Evolutionary conservation across 768 basidiomycete genomes (phyloP), one percentile per base, ranked within the genome.

Genomic region (Suillus ampliporus): DNA sequence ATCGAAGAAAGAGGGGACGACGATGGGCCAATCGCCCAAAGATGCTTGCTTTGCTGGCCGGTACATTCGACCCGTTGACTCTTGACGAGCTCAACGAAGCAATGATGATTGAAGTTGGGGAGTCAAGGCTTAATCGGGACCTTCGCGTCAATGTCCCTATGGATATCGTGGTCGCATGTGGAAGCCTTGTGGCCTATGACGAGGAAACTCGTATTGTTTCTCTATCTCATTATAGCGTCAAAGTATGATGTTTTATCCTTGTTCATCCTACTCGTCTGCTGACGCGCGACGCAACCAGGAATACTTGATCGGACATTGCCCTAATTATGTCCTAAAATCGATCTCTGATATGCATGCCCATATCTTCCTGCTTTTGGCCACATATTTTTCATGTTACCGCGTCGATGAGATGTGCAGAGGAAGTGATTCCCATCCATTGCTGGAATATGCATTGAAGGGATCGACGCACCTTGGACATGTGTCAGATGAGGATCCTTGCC

Each of bases 191-290:
- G 58, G 13, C n/a, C n/a, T 61, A 38, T 17, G 26, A 61, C 21
- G 44, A 44, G 19, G 7, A 35, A n/a, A 46, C 26, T 1, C 11
- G 35, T 0, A 14, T 61, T 6, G 26, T 57, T 4, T 38, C 31
- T 23, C 37, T 64, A 48, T 64, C 60, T 9, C 60, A 57, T 35
- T 61, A 64, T 46, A 57, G 60, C 31, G 60, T 64, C 11, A 35
- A 64, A 48, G 63, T 61, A 64, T 37, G 21, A 28, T 53, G n/a
- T 14, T 8, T 23, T 4, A 17, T 15, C 7, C 21, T 17, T n/a
- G 21, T 2, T n/a, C 21, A 23, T 38, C 4, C 2, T 23, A 10
- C 4, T 37, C 14, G 2, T 37, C 35, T n/a, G 15, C 35, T 38
- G 21, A 54, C 37, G 52, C 4, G 21, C 21, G 15, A n/a, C n/a